Evolutionary conservation across 805 yeast genomes (phyloP).

Genomic region (Starmerella kuoi): DNA sequence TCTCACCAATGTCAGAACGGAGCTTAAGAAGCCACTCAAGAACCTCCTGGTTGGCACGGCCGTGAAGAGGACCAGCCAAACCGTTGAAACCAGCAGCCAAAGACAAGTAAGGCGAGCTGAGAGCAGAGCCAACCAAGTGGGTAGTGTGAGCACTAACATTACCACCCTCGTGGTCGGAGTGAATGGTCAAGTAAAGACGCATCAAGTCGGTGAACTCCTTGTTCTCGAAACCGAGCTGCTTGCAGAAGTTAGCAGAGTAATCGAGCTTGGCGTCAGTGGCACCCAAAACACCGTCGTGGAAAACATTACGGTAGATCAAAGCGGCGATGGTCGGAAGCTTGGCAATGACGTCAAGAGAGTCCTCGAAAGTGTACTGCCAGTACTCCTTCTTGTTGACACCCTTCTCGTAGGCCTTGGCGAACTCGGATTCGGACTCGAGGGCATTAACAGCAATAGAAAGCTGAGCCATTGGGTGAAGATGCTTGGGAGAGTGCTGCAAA

Average conservation of each 20-base stretch:
- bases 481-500: slow-evolving; percentile 60
- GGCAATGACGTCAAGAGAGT: slow-evolving; percentile 66
- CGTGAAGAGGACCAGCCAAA: slow-evolving; percentile 79
- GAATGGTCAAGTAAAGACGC: slow-evolving; percentile 71
- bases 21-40: slow-evolving; percentile 66
- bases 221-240: slow-evolving; percentile 46
- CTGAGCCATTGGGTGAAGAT: slow-evolving; percentile 84
- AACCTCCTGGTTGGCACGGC: slow-evolving; percentile 81
- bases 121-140: slow-evolving; percentile 73
- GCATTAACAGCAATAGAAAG: slow-evolving; percentile 74
- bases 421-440: slow-evolving; percentile 68
- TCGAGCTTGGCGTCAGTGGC: slow-evolving; percentile 34
- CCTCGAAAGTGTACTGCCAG: slow-evolving; percentile 78
- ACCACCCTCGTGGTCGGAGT: slow-evolving; percentile 86
- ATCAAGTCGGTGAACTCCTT: slow-evolving; percentile 61
- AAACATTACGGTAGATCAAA: slow-evolving; percentile 70
- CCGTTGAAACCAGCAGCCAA: slow-evolving; percentile 76
- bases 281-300: slow-evolving; percentile 61
- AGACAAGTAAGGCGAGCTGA: slow-evolving; percentile 65
- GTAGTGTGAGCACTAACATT: slow-evolving; percentile 81
- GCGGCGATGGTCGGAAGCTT: slow-evolving; percentile 73
- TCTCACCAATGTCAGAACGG: slow-evolving; percentile 54
- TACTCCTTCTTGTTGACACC: slow-evolving; percentile 72
- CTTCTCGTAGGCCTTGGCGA: slow-evolving; percentile 71
- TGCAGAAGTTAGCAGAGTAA: slow-evolving; percentile 56